Evolutionary conservation across 2,329 filamentous ascomycete species (phyloP), one percentile per base, ranked within the genome.

Genomic region (Epichloe hybrida): DNA sequence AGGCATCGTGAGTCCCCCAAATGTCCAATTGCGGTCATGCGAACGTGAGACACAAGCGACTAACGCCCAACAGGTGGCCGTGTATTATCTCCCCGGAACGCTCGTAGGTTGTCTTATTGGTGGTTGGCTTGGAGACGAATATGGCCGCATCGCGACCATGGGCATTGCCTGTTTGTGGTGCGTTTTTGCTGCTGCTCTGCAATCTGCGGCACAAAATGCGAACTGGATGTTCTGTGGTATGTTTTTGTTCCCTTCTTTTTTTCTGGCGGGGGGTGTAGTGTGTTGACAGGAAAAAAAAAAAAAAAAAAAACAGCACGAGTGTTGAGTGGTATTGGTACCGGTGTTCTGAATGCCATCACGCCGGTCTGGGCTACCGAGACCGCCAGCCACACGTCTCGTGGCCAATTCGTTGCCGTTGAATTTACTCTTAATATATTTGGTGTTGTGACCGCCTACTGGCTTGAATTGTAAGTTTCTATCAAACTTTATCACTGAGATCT

Each of bases 381-480:
- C 2, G 73, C 73, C 3, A 62, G 67, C 3, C 70, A 73, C 5
- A 60, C 66, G 27, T 81, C 77, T 2, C 75, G 84, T 40, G 84
- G 84, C 5, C 74, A 80, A 46, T 84, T 85, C 55, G 79, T 87
- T 51, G 80, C 81, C 9, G 80, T 85, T 50, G 83, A 87, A 58
- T 87, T 88, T 55, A 86, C 82, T 0, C 64, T 86, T 8, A 88
- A 87, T 59, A 86, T 86, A 53, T 80, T 85, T 46, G 83, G 83
- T 58, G 80, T 86, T 0, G 77, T 81, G 0, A 63, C 69, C 3
- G 66, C 66, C 3, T 85, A 85, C 56, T 83, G 79, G 80, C 62
- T 74, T 6, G 71, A 74, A 56, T 81, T 76, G 62, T 64, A 45
- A 58, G 61, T 15, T 12, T 7, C 1, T 7, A 21, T n/a, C 39